phyloP scores from a whole-genome alignment of 2,329 filamentous ascomycete genomes.

The Cercospora beticola region DNA sequence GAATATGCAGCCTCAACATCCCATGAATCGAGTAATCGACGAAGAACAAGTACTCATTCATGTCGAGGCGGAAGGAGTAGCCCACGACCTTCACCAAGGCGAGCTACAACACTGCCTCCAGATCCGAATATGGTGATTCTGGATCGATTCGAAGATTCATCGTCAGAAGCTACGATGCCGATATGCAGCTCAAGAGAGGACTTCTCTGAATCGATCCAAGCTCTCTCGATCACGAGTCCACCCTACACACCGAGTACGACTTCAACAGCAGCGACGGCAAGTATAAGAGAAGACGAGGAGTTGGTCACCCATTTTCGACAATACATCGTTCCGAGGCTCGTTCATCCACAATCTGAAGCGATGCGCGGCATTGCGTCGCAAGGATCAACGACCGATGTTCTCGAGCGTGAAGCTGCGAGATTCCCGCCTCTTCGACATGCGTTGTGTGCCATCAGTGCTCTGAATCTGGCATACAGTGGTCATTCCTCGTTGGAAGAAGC shows the following conservation, averaged over 20 bases:
- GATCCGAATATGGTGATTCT: slow-evolving; percentile 55
- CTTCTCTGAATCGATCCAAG: slow-evolving; percentile 27
- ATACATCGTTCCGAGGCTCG: slow-evolving; percentile 31
- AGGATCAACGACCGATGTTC: slow-evolving; percentile 29
- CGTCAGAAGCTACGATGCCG: slow-evolving; percentile 15
- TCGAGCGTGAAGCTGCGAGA: slow-evolving; percentile 44
- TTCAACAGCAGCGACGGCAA: slow-evolving; percentile 20
- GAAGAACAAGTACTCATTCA: slow-evolving; percentile 30
- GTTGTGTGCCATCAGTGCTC: slow-evolving; percentile 58
- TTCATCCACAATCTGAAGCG: slow-evolving; percentile 22
- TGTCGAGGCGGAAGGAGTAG: slow-evolving; percentile 20
- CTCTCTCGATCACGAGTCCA: slow-evolving; percentile 28
- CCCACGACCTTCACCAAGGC: slow-evolving; percentile 8
- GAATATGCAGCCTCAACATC: slow-evolving; percentile 44
- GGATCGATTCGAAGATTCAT: slow-evolving; percentile 50
- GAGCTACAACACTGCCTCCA: slow-evolving; percentile 16
- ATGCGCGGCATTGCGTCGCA: slow-evolving; percentile 12
- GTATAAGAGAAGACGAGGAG: slow-evolving; percentile 22
- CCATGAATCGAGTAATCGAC: slow-evolving; percentile 32
- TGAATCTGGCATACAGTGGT: slow-evolving; percentile 52
- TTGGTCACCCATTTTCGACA: slow-evolving; percentile 31
- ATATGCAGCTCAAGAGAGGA: slow-evolving; percentile 15
- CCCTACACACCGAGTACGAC: slow-evolving; percentile 16
- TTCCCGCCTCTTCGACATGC: slow-evolving; percentile 58
- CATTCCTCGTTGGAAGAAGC: slow-evolving; percentile 48